Base-by-base conservation (phyloP, 2,329 filamentous ascomycete genomes). In the Fusarium marasasianum region DNA sequence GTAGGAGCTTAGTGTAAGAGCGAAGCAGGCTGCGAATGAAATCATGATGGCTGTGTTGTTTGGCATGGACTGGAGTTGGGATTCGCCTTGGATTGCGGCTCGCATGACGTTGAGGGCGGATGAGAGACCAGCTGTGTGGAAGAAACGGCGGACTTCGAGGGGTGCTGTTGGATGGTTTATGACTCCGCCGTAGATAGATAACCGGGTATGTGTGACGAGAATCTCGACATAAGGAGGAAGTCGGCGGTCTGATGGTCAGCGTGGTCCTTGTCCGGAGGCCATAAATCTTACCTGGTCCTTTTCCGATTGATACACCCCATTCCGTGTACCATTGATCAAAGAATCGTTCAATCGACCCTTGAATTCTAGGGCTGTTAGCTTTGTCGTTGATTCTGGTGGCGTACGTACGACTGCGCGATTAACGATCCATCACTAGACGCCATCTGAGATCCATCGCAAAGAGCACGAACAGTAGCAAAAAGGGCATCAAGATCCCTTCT, bases 1-100 rank as follows among this genome's bases (percentile, higher is more conserved):
- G 54, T 89, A 88, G 0, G 89, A 86, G 73, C 90, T 91, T 9
- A 93, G 84, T 15, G 89, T 88, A n/a, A 93, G 81, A 0, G 91
- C 91, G 70, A 92, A 92, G 75, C 90, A 92, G 9, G 91, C 91
- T 0, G 92, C 92, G 72, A 93, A 94, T 3, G 91, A 92, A 18
- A 94, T 93, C 92, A 94, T 94, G 72, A 94, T 93, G 63, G 92
- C 89, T 0, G 92, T 93, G 75, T 94, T 94, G 80, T 94, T 94
- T 0, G 92, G 92, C 92, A 94, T 94, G 0, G 92, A 93, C 63
- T 90, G 90, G 1, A 94, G 85, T 69, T 91, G 88, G 0, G 86
- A 84, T 78, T 94, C 92, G 40, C 92, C 92, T 80, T 93, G 92
- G 11, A 94, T 92, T 0, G 92, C 92, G 4, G 91, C 91, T 29